Base-by-base conservation (phyloP, 116 monocot genomes). In the Dioscorea cayenensis region DNA sequence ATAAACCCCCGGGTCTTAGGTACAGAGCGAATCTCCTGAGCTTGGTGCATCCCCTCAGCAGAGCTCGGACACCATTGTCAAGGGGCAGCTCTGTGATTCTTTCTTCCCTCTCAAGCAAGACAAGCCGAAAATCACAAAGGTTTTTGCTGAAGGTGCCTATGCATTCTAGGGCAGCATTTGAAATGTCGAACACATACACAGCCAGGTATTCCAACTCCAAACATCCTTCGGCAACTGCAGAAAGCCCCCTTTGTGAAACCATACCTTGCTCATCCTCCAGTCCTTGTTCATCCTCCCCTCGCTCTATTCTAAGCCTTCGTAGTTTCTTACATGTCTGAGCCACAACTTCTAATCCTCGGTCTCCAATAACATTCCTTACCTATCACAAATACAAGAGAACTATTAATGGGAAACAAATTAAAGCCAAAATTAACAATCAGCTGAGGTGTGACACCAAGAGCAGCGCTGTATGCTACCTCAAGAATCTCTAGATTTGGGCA, bases 351-450 rank as follows among this genome's bases (percentile, higher is more conserved):
- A 97, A 66, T n/a, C 97, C 97, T 27, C 90, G 76, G 58, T 97
- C 97, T 14, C 97, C 97, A 51, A 97, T 92, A 49, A 97, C 97
- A 75, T 97, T 78, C 72, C 90, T 85, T 17, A 86, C 93, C 97
- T 97, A 58, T 25, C 21, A 63, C 10, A 5, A 43, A 25, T 22
- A 62, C 32, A 22, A 51, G 51, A 36, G 51, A 72, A 32, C 9
- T 14, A 67, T 36, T 68, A 20, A 64, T 36, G 19, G 14, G 13
- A 63, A 9, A 29, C 18, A 68, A 64, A 63, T 37, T 19, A 60
- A 43, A 43, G 43, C 12, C 1, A 43, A 38, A 68, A 67, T 12
- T 67, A 17, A 55, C 20, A 43, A 43, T 1, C 6, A 0, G 7
- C 12, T 17, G 28, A 55, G 65, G 3, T 27, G 10, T 63, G 66